Base-by-base conservation (phyloP, 2,329 filamentous ascomycete genomes). In the Trichophyton equinum region DNA sequence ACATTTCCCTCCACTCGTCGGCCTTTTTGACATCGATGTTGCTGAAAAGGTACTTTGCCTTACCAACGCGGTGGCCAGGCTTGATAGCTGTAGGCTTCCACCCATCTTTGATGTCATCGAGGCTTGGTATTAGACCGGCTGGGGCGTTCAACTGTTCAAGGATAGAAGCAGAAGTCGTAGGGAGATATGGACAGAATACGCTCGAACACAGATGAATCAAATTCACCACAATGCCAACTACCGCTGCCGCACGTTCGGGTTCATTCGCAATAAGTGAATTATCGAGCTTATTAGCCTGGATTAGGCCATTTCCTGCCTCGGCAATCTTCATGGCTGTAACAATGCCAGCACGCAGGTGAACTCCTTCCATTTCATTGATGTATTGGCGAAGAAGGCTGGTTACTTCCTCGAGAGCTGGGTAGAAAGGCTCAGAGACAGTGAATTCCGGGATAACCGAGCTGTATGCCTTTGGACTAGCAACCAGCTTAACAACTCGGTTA, bases 121-220 rank as follows among this genome's bases (percentile, higher is more conserved):
- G 65, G 63, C 74, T 69, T 65, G 88, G 86, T 63, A 91, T 90
- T 40, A 74, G 74, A 56, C 80, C 74, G 68, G 82, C 75, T 60
- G 82, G 71, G 55, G 74, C 75, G 62, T 86, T 83, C 30, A 97
- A 82, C 76, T 96, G 92, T 64, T 82, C 75, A 65, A 89, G 82
- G 67, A 96, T 96, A 36, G 84, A 83, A 62, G 81, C 81, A 2
- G 87, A 80, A 7, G 87, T 91, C n/a, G 81, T 81, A 46, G 90
- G 91, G 80, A 96, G 89, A 76, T 92, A 96, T 0, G 91, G 91
- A 59, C 85, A 83, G 61, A 91, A 82, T 49, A 96, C 77, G 60
- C 84, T 85, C 22, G 91, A 88, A 56, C 95, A 81, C 36, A 96
- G 84, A 70, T 92, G 85, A 60, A 92, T 85, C 65, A 91, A 83